Evolutionary conservation across 129 eudicot species (phyloP).

Genomic region (Flaveria sonorensis): DNA sequence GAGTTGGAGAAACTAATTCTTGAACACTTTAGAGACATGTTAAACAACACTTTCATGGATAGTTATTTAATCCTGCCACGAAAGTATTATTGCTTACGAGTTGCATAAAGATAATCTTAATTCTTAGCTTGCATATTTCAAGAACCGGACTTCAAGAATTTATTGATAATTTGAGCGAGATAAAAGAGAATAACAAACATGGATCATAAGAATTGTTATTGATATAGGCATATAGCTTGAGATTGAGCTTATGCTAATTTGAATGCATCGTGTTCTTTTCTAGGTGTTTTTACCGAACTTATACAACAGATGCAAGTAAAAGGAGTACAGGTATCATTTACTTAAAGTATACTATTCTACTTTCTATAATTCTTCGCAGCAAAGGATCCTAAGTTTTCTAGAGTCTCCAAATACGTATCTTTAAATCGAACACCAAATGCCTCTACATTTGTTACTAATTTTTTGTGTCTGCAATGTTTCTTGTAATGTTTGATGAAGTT

Average conservation of each 20-base stretch:
- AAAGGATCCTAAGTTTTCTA: not conserved
- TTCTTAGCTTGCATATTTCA: not conserved
- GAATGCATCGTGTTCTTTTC: slow-evolving; percentile 21
- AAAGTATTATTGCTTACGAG: not conserved
- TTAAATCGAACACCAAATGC: not conserved
- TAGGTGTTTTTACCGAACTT: slow-evolving; percentile 98
- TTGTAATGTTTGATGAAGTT: slow-evolving; percentile 1
- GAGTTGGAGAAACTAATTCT: slow-evolving; percentile 11
- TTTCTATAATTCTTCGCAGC: not conserved
- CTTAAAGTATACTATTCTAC: not conserved
- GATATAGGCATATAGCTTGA: too few species aligned
- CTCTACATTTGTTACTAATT: not conserved
- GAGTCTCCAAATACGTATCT: not conserved
- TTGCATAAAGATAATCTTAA: not conserved
- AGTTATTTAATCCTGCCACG: not conserved
- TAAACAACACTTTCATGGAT: too few species aligned
- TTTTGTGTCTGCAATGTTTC: not conserved
- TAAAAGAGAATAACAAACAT: not conserved
- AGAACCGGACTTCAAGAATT: not conserved
- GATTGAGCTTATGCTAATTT: slow-evolving; percentile 1
- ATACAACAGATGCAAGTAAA: slow-evolving; percentile 99
- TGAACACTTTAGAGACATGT: not conserved
- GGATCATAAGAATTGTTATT: not conserved
- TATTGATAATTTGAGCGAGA: not conserved
- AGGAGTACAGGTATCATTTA: slow-evolving; percentile 81